phyloP scores from a whole-genome alignment of 768 basidiomycete species.

The Cantharellus anzutake region DNA sequence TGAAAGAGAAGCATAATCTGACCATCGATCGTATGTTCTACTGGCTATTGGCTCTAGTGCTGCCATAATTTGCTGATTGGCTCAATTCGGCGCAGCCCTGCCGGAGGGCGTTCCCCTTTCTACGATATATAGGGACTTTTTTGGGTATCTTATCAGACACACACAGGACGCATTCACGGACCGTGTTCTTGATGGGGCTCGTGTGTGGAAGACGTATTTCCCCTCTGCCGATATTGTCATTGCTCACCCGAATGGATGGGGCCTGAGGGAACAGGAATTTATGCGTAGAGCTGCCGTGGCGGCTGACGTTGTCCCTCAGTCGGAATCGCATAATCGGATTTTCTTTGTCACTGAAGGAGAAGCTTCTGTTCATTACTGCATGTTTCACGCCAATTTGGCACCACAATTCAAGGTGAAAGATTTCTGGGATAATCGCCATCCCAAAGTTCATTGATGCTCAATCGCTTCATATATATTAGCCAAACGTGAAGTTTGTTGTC shows the following conservation, averaged over 20 bases:
- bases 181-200: background rate
- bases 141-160: no score
- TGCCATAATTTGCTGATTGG: background rate
- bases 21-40: background rate
- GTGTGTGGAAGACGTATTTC: background rate
- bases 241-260: conserved; percentile 5
- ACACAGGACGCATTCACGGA: conserved; percentile 3
- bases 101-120: conserved; percentile 3
- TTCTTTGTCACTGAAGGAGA: no score
- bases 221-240: conserved; percentile 2
- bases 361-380: no score
- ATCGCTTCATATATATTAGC: no score
- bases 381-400: no score
- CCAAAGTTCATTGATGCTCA: no score
- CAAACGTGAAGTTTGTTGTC: background rate
- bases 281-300: conserved; percentile 17
- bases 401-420: no score
- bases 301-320: conserved; percentile 22
- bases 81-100: conserved; percentile 1
- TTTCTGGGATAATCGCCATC: no score
- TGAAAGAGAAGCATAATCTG: background rate
- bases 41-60: no score
- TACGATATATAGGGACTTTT: no score
- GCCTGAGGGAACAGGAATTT: no score
- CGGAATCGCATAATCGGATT: conserved; percentile 15